Evolutionary conservation across 2,329 filamentous ascomycete species (phyloP).

Genomic region (Epichloe sylvatica): DNA sequence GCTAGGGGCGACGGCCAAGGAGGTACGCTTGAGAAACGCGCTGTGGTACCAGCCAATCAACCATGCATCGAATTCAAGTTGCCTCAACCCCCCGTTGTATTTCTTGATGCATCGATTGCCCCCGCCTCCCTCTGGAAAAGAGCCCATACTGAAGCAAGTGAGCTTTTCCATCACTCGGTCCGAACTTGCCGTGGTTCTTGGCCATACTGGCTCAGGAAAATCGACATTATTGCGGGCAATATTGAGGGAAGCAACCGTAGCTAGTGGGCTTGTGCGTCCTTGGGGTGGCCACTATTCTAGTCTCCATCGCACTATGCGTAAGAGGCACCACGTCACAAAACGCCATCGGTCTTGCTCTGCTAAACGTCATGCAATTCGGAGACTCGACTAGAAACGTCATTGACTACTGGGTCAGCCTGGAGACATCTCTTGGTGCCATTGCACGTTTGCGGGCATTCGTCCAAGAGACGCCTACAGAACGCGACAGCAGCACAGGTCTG

Average conservation of each 20-base stretch:
- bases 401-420: neutral
- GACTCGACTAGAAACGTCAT: conserved; percentile 10
- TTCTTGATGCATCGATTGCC: no score
- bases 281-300: conserved; percentile 12
- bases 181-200: no score
- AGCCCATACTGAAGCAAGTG: no score
- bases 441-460: conserved; percentile 7
- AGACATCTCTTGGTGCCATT: conserved; percentile 7
- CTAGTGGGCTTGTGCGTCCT: neutral
- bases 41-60: no score
- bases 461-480: neutral
- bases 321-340: neutral
- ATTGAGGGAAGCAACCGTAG: neutral
- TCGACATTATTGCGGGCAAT: no score
- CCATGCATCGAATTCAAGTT: no score
- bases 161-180: no score
- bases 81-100: no score
- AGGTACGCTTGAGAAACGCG: no score
- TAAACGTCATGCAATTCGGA: conserved; percentile 5
- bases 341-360: conserved; percentile 5
- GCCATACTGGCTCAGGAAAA: no score
- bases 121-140: no score
- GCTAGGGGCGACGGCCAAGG: no score
- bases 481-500: neutral
- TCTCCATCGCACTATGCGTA: conserved; percentile 21